These are phyloP conservation scores for Saccharomycopsis sp. DNA, from an alignment of 805 yeast species.

Conservation along the genomic window DNA sequence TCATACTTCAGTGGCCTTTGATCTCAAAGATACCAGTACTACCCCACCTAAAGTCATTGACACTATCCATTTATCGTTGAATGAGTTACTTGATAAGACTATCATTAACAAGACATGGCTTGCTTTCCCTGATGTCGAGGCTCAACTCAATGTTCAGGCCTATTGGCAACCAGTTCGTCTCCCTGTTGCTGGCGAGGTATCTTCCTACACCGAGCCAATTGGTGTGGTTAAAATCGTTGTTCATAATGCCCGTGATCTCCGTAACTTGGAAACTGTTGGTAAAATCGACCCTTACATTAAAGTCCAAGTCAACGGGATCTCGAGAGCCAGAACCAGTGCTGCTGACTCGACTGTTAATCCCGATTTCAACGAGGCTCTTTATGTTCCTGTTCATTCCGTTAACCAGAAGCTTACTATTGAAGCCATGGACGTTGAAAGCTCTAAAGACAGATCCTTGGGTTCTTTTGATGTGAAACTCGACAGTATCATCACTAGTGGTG, in stretches of 20 bases:
- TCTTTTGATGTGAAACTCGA: conserved; percentile 62
- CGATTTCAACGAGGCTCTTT: conserved; percentile 75
- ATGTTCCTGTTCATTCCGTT: conserved; percentile 75
- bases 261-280: conserved; percentile 84
- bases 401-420: conserved; percentile 80
- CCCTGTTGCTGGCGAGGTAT: conserved; percentile 57
- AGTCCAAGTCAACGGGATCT: conserved; percentile 67
- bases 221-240: conserved; percentile 80
- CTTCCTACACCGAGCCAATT: conserved; percentile 89
- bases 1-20: conserved; percentile 58
- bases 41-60: conserved; percentile 43
- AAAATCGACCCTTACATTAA: conserved; percentile 89
- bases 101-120: conserved; percentile 77
- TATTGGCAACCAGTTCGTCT: conserved; percentile 84
- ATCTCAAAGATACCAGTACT: conserved; percentile 57
- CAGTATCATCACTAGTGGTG: conserved; percentile 57
- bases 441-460: conserved; percentile 86
- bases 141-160: conserved; percentile 64
- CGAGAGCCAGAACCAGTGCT: conserved; percentile 70
- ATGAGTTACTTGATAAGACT: conserved; percentile 66
- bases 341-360: conserved; percentile 67
- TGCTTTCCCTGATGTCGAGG: conserved; percentile 59
- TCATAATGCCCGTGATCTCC: conserved; percentile 63
- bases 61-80: conserved; percentile 50
- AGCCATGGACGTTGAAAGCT: conserved; percentile 77